Evolutionary conservation across 257 asterid genomes (phyloP), one percentile per base, ranked within the genome.

Genomic region (Solanum clarkiae): DNA sequence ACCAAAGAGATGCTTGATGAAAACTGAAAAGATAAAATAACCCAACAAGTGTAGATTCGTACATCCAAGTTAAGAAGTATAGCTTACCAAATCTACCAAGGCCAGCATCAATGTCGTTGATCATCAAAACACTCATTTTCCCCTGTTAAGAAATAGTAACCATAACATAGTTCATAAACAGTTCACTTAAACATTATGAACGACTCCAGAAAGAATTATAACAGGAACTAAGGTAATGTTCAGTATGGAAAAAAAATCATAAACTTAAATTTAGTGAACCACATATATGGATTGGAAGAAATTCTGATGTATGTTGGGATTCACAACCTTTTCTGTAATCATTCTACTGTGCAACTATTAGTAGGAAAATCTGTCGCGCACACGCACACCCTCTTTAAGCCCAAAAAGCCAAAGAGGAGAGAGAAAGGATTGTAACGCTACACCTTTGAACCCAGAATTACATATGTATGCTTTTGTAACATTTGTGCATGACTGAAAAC

Each of bases 41-140:
- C 42, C 59, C 42, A 77, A 8, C 62, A 49, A 75, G 15, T 24
- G 0, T 24, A 51, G 45, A 51, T 77, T 51, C 0, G 10, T 24
- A 26, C 47, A 10, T 51, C 63, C 26, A 59, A 59, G 71, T 54
- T 53, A 87, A 86, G 18, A 62, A 53, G 44, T 81, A 62, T 70
- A 80, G 88, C 98, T 90, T 88, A 96, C 99, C 98, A 86, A 93
- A 96, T 94, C 98, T 93, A 85, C 99, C 99, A 83, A 96, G 93
- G 84, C 99, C 99, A 66, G 99, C 99, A 87, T 96, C 99, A 87
- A 96, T 92, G 86, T 96, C 99, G 84, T 96, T 96, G 91, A 96
- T 90, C 98, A 96, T 90, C 95, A 96, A 91, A 89, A 98, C 93
- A 88, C 99, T 96, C 98, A 96, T 90, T 84, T 96, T 96, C 53